Evolutionary conservation across 2,329 filamentous ascomycete genomes (phyloP).

Genomic region (Penicillium sp.): DNA sequence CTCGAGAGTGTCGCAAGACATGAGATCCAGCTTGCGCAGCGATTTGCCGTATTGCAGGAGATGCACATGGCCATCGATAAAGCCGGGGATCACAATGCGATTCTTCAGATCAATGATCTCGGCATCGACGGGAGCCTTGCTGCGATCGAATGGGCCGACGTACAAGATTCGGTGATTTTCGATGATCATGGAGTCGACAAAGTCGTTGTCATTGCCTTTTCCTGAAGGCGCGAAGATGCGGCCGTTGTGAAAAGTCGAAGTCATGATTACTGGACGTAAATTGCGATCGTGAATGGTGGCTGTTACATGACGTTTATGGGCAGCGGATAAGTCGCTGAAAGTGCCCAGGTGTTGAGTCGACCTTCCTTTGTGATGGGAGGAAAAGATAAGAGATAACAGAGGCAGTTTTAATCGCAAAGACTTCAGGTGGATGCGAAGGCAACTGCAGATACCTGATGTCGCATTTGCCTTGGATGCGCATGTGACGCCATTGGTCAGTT

Average conservation of each 20-base stretch:
- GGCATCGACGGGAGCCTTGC: constrained; percentile 17
- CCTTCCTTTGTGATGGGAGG: too few relatives aligned
- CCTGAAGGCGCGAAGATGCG: constrained; percentile 28
- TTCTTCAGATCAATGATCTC: constrained; percentile 33
- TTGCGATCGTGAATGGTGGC: not conserved
- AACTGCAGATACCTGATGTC: too few relatives aligned
- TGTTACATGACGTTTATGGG: not conserved
- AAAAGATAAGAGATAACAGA: too few relatives aligned
- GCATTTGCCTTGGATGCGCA: too few relatives aligned
- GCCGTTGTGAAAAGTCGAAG: constrained; percentile 30
- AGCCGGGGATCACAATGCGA: constrained; percentile 42
- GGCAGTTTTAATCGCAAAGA: too few relatives aligned
- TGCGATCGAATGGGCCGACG: constrained; percentile 35
- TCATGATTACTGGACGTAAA: constrained; percentile 16
- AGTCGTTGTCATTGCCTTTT: constrained; percentile 14
- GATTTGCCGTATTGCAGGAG: constrained; percentile 48
- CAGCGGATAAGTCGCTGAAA: not conserved
- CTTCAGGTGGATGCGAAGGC: too few relatives aligned
- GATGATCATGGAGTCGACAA: constrained; percentile 37
- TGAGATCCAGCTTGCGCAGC: constrained; percentile 42
- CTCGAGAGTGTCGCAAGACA: constrained; percentile 39
- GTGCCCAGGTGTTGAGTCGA: too few relatives aligned
- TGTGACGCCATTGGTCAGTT: too few relatives aligned
- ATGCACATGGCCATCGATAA: constrained; percentile 49
- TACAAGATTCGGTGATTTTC: constrained; percentile 39